Evolutionary conservation across 2,329 filamentous ascomycete genomes (phyloP), one percentile per base, ranked within the genome.

Genomic region (Alternaria ethzedia): DNA sequence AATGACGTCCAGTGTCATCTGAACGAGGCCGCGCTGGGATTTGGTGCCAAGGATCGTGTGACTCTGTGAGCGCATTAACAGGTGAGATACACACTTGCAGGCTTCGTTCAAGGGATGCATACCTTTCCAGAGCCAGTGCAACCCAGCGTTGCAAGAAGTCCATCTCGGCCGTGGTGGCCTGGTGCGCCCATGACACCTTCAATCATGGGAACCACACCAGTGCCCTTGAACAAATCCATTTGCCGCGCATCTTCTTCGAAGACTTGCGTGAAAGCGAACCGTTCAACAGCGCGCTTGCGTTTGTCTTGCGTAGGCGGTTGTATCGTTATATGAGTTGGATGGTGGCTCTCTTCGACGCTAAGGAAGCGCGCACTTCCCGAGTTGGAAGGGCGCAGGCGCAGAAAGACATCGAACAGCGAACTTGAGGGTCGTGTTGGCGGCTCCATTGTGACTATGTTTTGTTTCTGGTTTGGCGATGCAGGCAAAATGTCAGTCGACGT

Each of bases 51-150:
- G 87, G 64, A 98, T 97, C 0, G 96, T 99, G 79, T 99, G 95
- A 67, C 93, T 96, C 95, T 97, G 43, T 23, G n/a, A 20, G 9
- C 15, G 28, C 20, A 15, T 74, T 41, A 74, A 60, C 20, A 51
- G 2, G 2, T 26, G 17, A 10, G 10, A 10, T 15, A 6, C 5
- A 21, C 63, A 41, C 4, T n/a, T 41, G 36, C 9, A 41, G 36
- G 20, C 49, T 17, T 8, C 73, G 63, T 51, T 15, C 41, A 15
- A 13, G 13, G 20, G 9, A 12, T 10, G 32, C 56, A 49, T 75
- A 97, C 95, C 89, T 99, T 99, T 79, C 96, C 96, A 54, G 94
- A 97, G 12, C 96, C 96, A 8, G 95, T 97, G 46, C 97, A 94
- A 15, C 96, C 96, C 61, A 99, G 81, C 7, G 96, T 98, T 28